A percentile compares a stretch with the other conserved stretches of the same genome.
Conservation (phyloP, 2,329 filamentous ascomycete species). For the Remersonia thermophila region DNA sequence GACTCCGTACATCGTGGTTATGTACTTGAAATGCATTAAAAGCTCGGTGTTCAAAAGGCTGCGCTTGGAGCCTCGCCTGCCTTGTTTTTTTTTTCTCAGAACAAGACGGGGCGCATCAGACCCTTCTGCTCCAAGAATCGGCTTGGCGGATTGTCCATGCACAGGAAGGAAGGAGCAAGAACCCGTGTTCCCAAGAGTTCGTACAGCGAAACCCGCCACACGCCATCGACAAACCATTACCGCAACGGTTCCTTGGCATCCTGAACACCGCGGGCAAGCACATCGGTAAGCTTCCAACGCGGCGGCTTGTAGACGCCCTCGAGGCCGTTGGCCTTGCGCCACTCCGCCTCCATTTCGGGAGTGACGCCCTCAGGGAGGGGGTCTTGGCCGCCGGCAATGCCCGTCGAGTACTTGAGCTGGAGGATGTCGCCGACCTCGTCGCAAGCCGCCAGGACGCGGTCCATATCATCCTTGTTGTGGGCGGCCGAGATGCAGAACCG, state of each 20-base stretch:
- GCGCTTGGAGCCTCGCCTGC: no score
- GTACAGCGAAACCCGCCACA: no score
- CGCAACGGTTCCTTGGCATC: slow-evolving; percentile 21
- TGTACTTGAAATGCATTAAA: no score
- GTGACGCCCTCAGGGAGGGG: slow-evolving; percentile 60
- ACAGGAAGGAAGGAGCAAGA: no score
- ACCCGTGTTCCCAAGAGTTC: no score
- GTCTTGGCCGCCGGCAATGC: slow-evolving; percentile 76
- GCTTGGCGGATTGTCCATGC: no score
- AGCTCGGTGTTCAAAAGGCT: no score
- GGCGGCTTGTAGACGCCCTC: slow-evolving; percentile 65
- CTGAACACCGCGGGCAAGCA: slow-evolving; percentile 45
- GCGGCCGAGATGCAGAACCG: slow-evolving; percentile 93
- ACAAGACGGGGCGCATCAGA: no score
- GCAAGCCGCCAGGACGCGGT: slow-evolving; percentile 76
- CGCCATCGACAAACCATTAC: slow-evolving; percentile 9
- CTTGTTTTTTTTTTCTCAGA: no score
- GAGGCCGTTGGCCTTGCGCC: slow-evolving; percentile 48
- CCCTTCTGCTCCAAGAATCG: no score
- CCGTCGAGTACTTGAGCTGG: slow-evolving; percentile 94
- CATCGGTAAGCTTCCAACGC: slow-evolving; percentile 74
- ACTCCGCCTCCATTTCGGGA: slow-evolving; percentile 59
- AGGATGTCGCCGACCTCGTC: slow-evolving; percentile 86
- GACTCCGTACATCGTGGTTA: no score
- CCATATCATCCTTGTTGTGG: slow-evolving; percentile 96